Conservation (phyloP, 441 rosid species). For the Mallotus japonicus region DNA sequence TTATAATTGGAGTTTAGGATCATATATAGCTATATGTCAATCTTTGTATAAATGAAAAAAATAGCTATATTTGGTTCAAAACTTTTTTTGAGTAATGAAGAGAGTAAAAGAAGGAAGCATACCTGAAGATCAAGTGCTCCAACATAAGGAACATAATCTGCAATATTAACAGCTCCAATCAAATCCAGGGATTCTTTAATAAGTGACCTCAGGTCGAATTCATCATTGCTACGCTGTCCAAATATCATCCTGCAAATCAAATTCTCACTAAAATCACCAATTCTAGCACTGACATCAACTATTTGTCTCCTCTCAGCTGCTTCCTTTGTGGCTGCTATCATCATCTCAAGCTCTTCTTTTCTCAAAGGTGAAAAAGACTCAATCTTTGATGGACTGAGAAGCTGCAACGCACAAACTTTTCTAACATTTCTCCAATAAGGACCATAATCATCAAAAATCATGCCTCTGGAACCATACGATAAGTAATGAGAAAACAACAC, state of each 20-base stretch:
- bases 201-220: slow-evolving; percentile 19
- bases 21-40: too few relatives aligned
- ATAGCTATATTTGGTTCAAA: too few relatives aligned
- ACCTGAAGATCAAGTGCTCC: slow-evolving; percentile 18
- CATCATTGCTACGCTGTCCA: slow-evolving; percentile 17
- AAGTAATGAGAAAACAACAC: slow-evolving; percentile 18
- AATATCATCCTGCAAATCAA: slow-evolving; percentile 30
- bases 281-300: slow-evolving; percentile 27
- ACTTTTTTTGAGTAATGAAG: too few relatives aligned
- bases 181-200: slow-evolving; percentile 22
- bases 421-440: slow-evolving; percentile 36
- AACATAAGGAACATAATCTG: slow-evolving; percentile 34
- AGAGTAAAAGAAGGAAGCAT: fast-evolving
- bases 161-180: slow-evolving; percentile 28
- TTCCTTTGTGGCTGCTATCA: slow-evolving; percentile 22
- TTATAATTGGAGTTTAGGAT: too few relatives aligned
- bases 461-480: slow-evolving; percentile 27
- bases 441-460: slow-evolving; percentile 28
- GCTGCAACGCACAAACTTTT: slow-evolving; percentile 29
- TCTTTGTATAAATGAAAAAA: too few relatives aligned
- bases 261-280: slow-evolving; percentile 21
- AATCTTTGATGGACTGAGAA: slow-evolving; percentile 26
- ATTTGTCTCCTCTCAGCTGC: slow-evolving; percentile 4
- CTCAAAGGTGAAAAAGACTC: slow-evolving; percentile 24
- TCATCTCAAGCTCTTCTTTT: slow-evolving; percentile 22